A percentile compares a stretch with the other conserved stretches of the same genome.
phyloP scores from a whole-genome alignment of 257 asterid genomes.

The Phtheirospermum japonicum region DNA sequence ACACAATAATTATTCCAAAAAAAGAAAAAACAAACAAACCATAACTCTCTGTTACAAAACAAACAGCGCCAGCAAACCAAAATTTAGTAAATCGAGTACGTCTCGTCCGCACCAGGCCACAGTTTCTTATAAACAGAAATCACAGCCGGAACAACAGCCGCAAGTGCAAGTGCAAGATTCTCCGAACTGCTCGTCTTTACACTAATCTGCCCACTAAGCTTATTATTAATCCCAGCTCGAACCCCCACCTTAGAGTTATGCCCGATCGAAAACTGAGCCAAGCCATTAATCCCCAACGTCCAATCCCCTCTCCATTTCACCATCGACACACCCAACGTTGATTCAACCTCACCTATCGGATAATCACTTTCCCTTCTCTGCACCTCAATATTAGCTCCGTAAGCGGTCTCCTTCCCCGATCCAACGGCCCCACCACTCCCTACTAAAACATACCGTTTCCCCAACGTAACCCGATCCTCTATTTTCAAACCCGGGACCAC shows the following conservation, averaged over 20 bases:
- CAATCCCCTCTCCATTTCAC: constrained; percentile 95
- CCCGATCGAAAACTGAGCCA: constrained; percentile 68
- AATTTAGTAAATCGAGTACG: constrained; percentile 62
- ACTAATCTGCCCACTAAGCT: constrained; percentile 80
- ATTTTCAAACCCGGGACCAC: constrained; percentile 71
- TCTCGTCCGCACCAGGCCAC: constrained; percentile 54
- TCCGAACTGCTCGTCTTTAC: constrained; percentile 96
- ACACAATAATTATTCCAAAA: too few relatives aligned
- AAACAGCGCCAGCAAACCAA: background rate
- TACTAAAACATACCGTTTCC: constrained; percentile 62
- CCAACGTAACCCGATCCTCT: constrained; percentile 73
- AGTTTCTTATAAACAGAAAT: constrained; percentile 72
- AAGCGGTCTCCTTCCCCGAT: constrained; percentile 68
- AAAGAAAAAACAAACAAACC: too few relatives aligned
- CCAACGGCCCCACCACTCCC: constrained; percentile 85
- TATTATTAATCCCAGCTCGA: constrained; percentile 91
- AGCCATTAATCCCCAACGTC: constrained; percentile 71
- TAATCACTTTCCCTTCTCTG: constrained; percentile 73
- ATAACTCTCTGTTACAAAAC: too few relatives aligned
- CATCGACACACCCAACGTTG: constrained; percentile 65
- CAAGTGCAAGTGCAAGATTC: constrained; percentile 76
- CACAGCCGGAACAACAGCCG: constrained; percentile 66
- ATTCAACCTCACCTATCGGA: constrained; percentile 89
- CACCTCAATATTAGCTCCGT: constrained; percentile 84
- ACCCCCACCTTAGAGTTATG: constrained; percentile 80